Evolutionary conservation across 2,329 filamentous ascomycete genomes (phyloP).

Genomic region (Colletotrichum limetticola): DNA sequence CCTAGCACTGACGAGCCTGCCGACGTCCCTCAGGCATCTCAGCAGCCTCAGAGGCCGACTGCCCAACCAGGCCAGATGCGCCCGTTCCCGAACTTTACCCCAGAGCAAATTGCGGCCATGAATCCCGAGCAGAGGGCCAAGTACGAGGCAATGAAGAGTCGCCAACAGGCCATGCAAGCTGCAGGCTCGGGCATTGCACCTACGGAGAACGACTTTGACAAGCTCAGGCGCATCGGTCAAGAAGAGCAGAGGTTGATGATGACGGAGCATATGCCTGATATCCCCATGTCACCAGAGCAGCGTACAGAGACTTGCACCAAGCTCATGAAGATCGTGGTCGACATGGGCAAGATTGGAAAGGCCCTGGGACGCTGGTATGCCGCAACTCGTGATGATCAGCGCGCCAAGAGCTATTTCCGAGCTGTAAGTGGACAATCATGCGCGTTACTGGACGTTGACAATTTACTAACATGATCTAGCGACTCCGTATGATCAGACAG

Average conservation of each 20-base stretch:
- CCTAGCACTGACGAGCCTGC: conserved; percentile 57
- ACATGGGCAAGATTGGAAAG: conserved; percentile 58
- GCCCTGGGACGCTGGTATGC: conserved; percentile 60
- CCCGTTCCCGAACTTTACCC: conserved; percentile 41
- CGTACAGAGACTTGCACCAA: conserved; percentile 56
- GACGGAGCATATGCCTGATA: conserved; percentile 55
- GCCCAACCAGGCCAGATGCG: conserved; percentile 10
- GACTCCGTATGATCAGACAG: conserved; percentile 63
- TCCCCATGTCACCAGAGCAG: conserved; percentile 58
- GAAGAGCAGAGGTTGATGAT: conserved; percentile 53
- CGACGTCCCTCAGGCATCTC: conserved; percentile 37
- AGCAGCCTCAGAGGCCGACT: conserved; percentile 33
- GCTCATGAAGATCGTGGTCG: conserved; percentile 51
- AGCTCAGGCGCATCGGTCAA: conserved; percentile 48
- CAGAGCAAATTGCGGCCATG: conserved; percentile 54
- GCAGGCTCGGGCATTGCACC: conserved; percentile 5
- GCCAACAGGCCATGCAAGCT: conserved; percentile 33
- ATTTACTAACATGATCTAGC: conserved; percentile 55
- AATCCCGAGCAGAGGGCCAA: conserved; percentile 57
- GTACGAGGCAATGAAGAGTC: conserved; percentile 51
- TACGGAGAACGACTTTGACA: conserved; percentile 36
- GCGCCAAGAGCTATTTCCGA: conserved; percentile 63
- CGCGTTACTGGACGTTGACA: not conserved
- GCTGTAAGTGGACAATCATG: conserved; percentile 52
- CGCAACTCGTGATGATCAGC: conserved; percentile 58